Evolutionary conservation across 2,329 filamentous ascomycete genomes (phyloP), one percentile per base, ranked within the genome.

Genomic region (Trichoderma polysporum): DNA sequence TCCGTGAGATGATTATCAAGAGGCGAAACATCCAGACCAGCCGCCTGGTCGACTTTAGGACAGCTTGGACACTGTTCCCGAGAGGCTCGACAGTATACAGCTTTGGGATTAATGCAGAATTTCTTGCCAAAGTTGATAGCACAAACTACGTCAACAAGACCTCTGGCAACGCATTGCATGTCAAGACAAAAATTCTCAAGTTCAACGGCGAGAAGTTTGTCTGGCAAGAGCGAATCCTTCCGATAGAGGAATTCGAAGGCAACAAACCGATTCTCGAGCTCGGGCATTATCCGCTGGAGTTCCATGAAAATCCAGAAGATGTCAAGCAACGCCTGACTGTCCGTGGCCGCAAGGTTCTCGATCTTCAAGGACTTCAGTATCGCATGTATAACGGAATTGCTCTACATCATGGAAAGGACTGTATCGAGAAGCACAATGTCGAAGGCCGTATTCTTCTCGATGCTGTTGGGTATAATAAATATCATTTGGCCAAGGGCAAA

Each of bases 11-110:
- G 59, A 75, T 76, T 35, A 70, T 70, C 56, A 80, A 79, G 69
- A 72, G 76, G 13, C 74, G 74, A 6, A 73, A 77, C 27, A 74
- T 84, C 5, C 74, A 76, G 41, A 72, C 73, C 1, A 77, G 74
- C 31, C 76, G 76, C 0, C 76, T 84, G 15, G 77, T 82, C 41
- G 77, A 78, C 41, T 83, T 78, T 71, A 74, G 76, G 35, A 74
- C 78, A 0, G 79, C 78, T 25, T 84, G 83, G 82, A 78, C 81
- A 0, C 78, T 79, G 45, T 83, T 83, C 70, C 79, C 81, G 9
- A 75, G 74, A 12, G 74, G 74, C 22, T 77, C 77, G 0, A 75
- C 77, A 33, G 71, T 82, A 49, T 81, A 82, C 69, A 79, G 74
- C 67, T 77, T 73, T 66, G 76, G 74, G 13, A 68, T 76, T 50